Evolutionary conservation across 139 green algal species (phyloP), one percentile per base, ranked within the genome.

Genomic region (Trebouxia sp.): DNA sequence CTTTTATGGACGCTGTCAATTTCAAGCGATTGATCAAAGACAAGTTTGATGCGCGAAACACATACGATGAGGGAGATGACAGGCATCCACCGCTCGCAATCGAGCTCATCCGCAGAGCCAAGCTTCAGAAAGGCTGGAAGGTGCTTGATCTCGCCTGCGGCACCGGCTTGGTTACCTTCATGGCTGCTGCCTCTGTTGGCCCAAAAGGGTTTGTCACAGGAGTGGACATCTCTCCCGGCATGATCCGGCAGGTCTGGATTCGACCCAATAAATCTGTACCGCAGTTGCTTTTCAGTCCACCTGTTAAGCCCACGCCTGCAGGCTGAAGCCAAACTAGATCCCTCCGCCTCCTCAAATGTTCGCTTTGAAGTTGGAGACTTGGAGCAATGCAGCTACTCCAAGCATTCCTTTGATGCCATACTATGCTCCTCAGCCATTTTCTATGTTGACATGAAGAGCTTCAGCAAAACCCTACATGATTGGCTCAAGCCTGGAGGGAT

Each of bases 211-310:
- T 15, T 56, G 67, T 37, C 24, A 26, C 11, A 28, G 67, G 67
- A 55, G 22, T 77, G 39, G 67, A 77, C 28, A 38, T 77, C 4
- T 77, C 67, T 15, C 26, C 67, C 3, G 42, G 39, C 11, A 56
- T 77, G 39, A 37, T 77, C 15, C 67, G 38, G 39, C 41, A 77
- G 41, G 67, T 77, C n/a, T n/a, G n/a, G n/a, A n/a, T n/a, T n/a
- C n/a, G n/a, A n/a, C n/a, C n/a, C n/a, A n/a, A n/a, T n/a, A n/a
- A n/a, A n/a, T n/a, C n/a, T n/a, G n/a, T n/a, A n/a, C n/a, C n/a
- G n/a, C n/a, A 6, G 22, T 5, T 30, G 7, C 10, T 6, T 11
- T 1, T 38, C 8, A 35, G 14, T 24, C 1, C 65, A n/a, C 43
- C 5, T 26, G 45, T 10, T 5, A 11, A n/a, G 1, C 28, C 56